A percentile compares a stretch with the other conserved stretches of the same genome.
These are phyloP conservation scores for Porogramme epimiltina DNA, from an alignment of 1,284 basidiomycete genomes.

Conservation along the genomic window DNA sequence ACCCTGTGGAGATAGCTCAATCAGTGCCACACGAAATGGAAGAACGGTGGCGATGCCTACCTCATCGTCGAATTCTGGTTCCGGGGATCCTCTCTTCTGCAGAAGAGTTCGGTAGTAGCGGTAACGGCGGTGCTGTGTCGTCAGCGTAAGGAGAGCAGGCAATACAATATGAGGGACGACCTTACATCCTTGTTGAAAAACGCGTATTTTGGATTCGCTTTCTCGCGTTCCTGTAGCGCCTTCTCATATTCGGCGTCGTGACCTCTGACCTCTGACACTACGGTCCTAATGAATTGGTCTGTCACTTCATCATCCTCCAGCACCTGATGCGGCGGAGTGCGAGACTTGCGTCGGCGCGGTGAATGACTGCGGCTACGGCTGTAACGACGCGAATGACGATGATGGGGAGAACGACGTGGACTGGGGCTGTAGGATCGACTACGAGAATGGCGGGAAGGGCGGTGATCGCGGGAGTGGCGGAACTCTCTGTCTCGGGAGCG, in stretches of 20 bases:
- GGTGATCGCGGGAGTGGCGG: conserved; percentile 38
- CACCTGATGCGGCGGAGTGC: conserved; percentile 31
- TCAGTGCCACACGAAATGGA: conserved; percentile 1
- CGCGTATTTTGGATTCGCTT: conserved; percentile 77
- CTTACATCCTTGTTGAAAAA: conserved; percentile 79
- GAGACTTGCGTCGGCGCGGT: conserved; percentile 40
- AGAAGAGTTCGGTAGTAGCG: conserved; percentile 81
- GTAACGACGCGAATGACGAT: conserved; percentile 34
- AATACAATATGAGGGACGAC: conserved; percentile 1
- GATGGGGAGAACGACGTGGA: conserved; percentile 45
- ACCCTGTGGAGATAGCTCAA: conserved; percentile 52
- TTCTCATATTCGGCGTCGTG: conserved; percentile 82
- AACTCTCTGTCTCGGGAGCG: conserved; percentile 45
- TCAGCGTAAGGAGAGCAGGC: neutral
- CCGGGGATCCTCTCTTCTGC: conserved; percentile 59
- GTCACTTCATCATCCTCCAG: conserved; percentile 69
- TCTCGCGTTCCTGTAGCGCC: conserved; percentile 75
- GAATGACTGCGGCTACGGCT: conserved; percentile 54
- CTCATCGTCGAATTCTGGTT: conserved; percentile 84
- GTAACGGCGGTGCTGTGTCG: conserved; percentile 76
- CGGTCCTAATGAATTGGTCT: conserved; percentile 82
- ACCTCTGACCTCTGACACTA: conserved; percentile 82
- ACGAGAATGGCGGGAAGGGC: conserved; percentile 35
- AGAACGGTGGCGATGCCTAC: conserved; percentile 41
- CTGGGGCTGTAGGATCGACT: conserved; percentile 42